Percentiles rank a stretch among this genome's conserved stretches.
phyloP scores from a whole-genome alignment of 2,329 filamentous ascomycete genomes.

The Scorias spongiosa region DNA sequence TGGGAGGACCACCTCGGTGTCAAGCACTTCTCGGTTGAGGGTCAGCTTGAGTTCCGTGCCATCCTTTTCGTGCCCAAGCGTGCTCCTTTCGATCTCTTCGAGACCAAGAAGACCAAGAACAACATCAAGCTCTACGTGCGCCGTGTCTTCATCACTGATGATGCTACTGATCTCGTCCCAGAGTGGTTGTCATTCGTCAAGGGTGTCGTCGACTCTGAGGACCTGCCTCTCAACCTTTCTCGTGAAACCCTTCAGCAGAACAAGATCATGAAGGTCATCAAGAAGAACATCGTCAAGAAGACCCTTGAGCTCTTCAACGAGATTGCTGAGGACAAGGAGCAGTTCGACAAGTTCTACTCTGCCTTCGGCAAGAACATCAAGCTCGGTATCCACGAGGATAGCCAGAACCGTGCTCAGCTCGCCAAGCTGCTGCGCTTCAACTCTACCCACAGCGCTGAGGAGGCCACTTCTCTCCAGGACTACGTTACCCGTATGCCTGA shows the following conservation, averaged over 20 bases:
- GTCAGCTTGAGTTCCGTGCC: conserved; percentile 99
- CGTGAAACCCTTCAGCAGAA: conserved; percentile 99
- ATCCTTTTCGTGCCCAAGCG: conserved; percentile 99
- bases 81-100: conserved; percentile 97
- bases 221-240: conserved; percentile 96
- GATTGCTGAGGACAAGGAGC: conserved; percentile 98
- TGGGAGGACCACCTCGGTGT: conserved; percentile 99
- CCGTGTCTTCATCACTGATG: conserved; percentile 99
- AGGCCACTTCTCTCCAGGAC: conserved; percentile 86
- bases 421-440: conserved; percentile 98
- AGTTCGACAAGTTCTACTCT: conserved; percentile 99
- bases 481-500: conserved; percentile 99
- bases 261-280: conserved; percentile 99
- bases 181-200: conserved; percentile 99
- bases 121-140: conserved; percentile 99
- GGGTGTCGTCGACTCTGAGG: conserved; percentile 99
- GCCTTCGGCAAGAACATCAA: conserved; percentile 99
- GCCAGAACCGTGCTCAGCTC: conserved; percentile 82
- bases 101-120: conserved; percentile 99
- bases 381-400: conserved; percentile 99
- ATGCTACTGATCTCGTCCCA: conserved; percentile 95
- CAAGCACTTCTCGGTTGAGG: conserved; percentile 99
- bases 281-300: conserved; percentile 99
- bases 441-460: conserved; percentile 97
- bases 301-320: conserved; percentile 97